These are phyloP conservation scores for Neofusicoccum parvum DNA, from an alignment of 2,329 filamentous ascomycete genomes.

Conservation along the genomic window DNA sequence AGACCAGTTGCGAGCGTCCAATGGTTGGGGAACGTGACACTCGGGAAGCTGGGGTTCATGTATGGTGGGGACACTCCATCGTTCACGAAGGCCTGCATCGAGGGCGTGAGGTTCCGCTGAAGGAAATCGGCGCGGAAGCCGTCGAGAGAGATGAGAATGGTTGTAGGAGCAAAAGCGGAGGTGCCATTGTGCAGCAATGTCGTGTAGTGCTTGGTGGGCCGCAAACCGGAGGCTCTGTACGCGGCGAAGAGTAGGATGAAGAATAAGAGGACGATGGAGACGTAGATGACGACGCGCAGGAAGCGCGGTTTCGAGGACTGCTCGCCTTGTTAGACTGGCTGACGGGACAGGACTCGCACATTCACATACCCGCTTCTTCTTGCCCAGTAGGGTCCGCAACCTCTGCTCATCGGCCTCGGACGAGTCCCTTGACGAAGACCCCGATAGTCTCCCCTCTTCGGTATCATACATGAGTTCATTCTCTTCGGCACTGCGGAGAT, in stretches of 20 bases:
- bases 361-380: slow-evolving; percentile 27
- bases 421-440: slow-evolving; percentile 37
- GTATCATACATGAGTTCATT: slow-evolving; percentile 84
- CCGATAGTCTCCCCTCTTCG: slow-evolving; percentile 76
- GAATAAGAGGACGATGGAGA: slow-evolving; percentile 56
- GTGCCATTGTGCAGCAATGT: slow-evolving; percentile 72
- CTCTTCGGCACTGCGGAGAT: slow-evolving; percentile 61
- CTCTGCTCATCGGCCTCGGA: slow-evolving; percentile 52
- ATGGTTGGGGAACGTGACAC: slow-evolving; percentile 93
- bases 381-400: slow-evolving; percentile 55
- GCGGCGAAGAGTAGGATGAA: slow-evolving; percentile 58
- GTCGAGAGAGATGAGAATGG: slow-evolving; percentile 90
- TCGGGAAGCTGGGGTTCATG: slow-evolving; percentile 94
- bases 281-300: slow-evolving; percentile 43
- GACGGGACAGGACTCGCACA: no score
- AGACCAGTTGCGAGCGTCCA: slow-evolving; percentile 91
- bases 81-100: slow-evolving; percentile 74
- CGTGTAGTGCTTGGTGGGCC: slow-evolving; percentile 15
- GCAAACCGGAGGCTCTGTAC: slow-evolving; percentile 49
- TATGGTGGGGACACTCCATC: slow-evolving; percentile 87
- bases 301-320: slow-evolving; percentile 31
- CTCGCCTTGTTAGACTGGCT: neutral
- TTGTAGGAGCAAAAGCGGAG: slow-evolving; percentile 85
- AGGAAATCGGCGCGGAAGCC: slow-evolving; percentile 96
- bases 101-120: slow-evolving; percentile 78